Evolutionary conservation across 495 filamentous ascomycete species (phyloP).

Genomic region (Bombardia bombarda): DNA sequence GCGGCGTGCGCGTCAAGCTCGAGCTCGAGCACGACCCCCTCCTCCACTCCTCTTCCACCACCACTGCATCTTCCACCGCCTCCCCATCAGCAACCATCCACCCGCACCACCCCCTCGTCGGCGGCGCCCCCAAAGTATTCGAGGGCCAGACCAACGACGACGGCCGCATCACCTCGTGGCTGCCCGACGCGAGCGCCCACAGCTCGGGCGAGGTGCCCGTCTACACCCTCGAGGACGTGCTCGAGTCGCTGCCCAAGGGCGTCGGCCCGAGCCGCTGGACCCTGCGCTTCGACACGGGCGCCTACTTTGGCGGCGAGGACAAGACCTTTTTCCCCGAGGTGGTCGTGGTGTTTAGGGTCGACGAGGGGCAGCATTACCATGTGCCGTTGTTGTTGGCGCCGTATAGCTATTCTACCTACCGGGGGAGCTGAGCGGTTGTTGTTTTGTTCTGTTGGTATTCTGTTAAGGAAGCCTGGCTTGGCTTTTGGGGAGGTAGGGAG

Average conservation of each 20-base stretch:
- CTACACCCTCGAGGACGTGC: constrained; percentile 43
- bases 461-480: no score
- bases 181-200: constrained; percentile 38
- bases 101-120: constrained; percentile 14
- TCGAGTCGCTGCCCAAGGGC: constrained; percentile 25
- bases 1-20: constrained; percentile 70
- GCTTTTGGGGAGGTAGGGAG: no score
- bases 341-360: constrained; percentile 74
- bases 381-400: constrained; percentile 84
- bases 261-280: constrained; percentile 48
- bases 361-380: constrained; percentile 75
- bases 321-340: constrained; percentile 89
- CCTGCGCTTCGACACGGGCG: constrained; percentile 67
- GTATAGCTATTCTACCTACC: constrained; percentile 89
- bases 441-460: no score
- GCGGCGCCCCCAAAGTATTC: constrained; percentile 45
- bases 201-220: constrained; percentile 40
- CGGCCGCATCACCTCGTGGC: constrained; percentile 78
- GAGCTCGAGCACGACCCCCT: constrained; percentile 55
- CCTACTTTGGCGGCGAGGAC: constrained; percentile 68
- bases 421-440: no score
- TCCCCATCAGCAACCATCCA: no score
- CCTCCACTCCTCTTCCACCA: constrained; percentile 7
- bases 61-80: no score
- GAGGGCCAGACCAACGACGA: constrained; percentile 71